These are phyloP conservation scores for Crotalaria pallida DNA, from an alignment of 306 rosid genomes.

Conservation along the genomic window DNA sequence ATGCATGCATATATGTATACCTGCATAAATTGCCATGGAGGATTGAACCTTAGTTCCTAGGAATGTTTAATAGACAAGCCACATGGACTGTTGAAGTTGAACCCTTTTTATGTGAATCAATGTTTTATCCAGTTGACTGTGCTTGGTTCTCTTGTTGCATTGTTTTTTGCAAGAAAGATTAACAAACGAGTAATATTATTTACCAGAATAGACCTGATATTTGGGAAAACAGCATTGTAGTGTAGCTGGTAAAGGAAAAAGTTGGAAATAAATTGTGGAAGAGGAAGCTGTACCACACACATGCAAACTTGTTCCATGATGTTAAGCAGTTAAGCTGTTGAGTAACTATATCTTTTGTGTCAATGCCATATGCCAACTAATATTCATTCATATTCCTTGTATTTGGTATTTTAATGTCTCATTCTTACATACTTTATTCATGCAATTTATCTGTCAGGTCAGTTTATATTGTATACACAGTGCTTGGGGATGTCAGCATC, in stretches of 20 bases:
- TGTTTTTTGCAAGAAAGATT: not conserved
- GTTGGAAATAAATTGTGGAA: not conserved
- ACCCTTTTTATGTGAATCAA: not conserved
- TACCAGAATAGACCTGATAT: not conserved
- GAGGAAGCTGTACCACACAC: not conserved
- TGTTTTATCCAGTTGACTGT: not conserved
- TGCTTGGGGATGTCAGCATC: constrained; percentile 73
- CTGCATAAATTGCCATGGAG: not conserved
- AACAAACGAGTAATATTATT: not conserved
- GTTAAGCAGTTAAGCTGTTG: constrained; percentile 9
- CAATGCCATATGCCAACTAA: not conserved
- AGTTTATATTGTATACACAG: constrained; percentile 67
- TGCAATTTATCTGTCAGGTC: constrained; percentile 42
- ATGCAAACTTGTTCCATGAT: constrained; percentile 3
- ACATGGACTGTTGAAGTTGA: not conserved
- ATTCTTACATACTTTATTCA: not conserved
- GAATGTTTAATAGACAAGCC: not conserved
- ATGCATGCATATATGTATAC: not conserved
- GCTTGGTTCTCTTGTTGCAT: not conserved
- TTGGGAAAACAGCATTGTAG: not conserved
- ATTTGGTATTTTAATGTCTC: not conserved
- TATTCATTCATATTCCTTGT: not conserved
- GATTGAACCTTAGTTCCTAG: constrained; percentile 7
- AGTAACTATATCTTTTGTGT: not conserved
- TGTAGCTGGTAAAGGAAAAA: not conserved